Evolutionary conservation across 169 alveolate genomes (phyloP).

Genomic region (Babesia gibsoni): DNA sequence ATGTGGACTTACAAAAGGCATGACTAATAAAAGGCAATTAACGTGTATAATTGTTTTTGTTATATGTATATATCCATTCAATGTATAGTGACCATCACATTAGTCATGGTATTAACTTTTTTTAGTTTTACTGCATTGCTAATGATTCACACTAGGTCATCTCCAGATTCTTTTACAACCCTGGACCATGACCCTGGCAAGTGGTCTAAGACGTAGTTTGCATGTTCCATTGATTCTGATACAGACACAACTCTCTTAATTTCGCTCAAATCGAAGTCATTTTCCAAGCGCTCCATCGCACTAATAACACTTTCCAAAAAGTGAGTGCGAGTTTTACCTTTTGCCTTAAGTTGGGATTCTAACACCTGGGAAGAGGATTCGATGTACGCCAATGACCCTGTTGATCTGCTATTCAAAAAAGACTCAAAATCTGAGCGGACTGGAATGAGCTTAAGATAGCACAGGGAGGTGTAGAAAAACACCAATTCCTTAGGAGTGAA

Average conservation of each 20-base stretch:
- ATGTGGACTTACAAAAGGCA: too few relatives aligned
- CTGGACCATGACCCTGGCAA: slow-evolving; percentile 54
- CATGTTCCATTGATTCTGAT: slow-evolving; percentile 18
- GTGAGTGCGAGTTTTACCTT: slow-evolving; percentile 8
- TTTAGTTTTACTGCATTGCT: too few relatives aligned
- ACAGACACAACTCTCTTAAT: slow-evolving; percentile 39
- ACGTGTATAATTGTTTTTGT: too few relatives aligned
- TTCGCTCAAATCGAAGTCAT: slow-evolving; percentile 54
- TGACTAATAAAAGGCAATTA: too few relatives aligned
- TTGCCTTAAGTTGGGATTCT: slow-evolving; percentile 4
- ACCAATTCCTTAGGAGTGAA: slow-evolving; percentile 45
- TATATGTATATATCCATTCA: too few relatives aligned
- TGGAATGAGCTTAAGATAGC: slow-evolving; percentile 43
- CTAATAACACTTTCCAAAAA: slow-evolving; percentile 25
- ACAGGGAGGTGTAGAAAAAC: slow-evolving; percentile 34
- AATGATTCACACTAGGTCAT: background rate
- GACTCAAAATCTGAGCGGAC: slow-evolving; percentile 10
- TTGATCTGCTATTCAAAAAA: background rate
- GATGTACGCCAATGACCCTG: slow-evolving; percentile 1
- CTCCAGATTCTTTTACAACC: slow-evolving; percentile 17
- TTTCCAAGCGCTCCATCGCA: slow-evolving; percentile 34
- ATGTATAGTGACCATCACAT: too few relatives aligned
- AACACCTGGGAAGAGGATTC: slow-evolving; percentile 10
- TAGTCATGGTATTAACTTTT: too few relatives aligned
- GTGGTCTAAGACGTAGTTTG: slow-evolving; percentile 23